Evolutionary conservation across 78 protist species (phyloP).

Genomic region (Bodo saltans): DNA sequence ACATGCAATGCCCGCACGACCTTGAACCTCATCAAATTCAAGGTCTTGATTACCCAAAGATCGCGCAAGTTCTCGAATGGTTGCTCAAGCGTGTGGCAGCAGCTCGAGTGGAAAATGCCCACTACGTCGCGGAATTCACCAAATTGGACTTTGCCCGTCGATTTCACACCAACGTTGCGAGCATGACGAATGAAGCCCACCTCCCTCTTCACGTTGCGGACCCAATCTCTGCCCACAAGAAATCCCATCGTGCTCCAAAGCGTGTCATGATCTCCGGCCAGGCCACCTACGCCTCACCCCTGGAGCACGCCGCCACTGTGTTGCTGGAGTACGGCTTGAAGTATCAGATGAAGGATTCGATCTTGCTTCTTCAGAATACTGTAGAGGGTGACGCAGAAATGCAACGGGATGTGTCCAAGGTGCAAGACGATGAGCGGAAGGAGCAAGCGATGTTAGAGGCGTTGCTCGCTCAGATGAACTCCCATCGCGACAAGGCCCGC

Average conservation of each 20-base stretch:
- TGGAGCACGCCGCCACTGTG: slow-evolving; percentile 30
- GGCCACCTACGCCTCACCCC: too few relatives aligned
- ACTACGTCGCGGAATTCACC: background rate
- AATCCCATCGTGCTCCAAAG: background rate
- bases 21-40: slow-evolving; percentile 84
- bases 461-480: background rate
- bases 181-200: background rate
- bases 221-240: background rate
- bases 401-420: background rate
- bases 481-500: background rate
- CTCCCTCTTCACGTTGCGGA: too few relatives aligned
- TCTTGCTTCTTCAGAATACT: background rate
- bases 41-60: slow-evolving; percentile 59
- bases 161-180: background rate
- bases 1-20: slow-evolving; percentile 77
- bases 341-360: background rate
- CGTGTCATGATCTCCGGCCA: background rate
- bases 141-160: background rate
- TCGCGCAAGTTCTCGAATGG: slow-evolving; percentile 87
- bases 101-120: slow-evolving; percentile 65
- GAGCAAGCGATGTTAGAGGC: background rate
- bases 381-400: background rate
- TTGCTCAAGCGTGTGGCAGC: slow-evolving; percentile 77
- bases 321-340: slow-evolving; percentile 45
- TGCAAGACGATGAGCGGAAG: background rate